Evolutionary conservation across 2,329 filamentous ascomycete species (phyloP).

Genomic region (Apiospora marii): DNA sequence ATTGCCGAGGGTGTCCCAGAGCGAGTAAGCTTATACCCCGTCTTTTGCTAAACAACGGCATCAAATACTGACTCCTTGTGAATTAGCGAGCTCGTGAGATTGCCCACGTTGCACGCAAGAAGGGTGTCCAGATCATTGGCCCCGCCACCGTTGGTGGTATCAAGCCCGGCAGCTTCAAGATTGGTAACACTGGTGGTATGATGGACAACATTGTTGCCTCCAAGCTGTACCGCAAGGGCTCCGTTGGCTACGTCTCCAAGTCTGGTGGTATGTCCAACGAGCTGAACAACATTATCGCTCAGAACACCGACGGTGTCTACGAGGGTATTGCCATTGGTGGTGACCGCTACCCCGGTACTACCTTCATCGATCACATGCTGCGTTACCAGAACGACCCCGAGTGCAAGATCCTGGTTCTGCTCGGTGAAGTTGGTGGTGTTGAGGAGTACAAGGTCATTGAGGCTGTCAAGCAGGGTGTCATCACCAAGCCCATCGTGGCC

Average conservation of each 20-base stretch:
- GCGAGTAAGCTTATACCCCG: slow-evolving; percentile 72
- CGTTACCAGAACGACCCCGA: slow-evolving; percentile 96
- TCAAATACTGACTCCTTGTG: slow-evolving; percentile 36
- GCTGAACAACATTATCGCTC: slow-evolving; percentile 98
- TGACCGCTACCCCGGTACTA: slow-evolving; percentile 98
- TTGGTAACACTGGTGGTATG: slow-evolving; percentile 99
- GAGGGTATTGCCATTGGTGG: slow-evolving; percentile 99
- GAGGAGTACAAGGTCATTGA: slow-evolving; percentile 99
- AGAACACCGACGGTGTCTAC: slow-evolving; percentile 97
- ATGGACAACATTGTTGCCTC: slow-evolving; percentile 99
- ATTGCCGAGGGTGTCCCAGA: slow-evolving; percentile 99
- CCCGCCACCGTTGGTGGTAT: slow-evolving; percentile 98
- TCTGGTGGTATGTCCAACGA: slow-evolving; percentile 99
- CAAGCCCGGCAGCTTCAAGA: slow-evolving; percentile 99
- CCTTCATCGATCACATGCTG: slow-evolving; percentile 98
- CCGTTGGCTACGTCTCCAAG: slow-evolving; percentile 99
- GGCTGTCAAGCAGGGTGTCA: slow-evolving; percentile 90
- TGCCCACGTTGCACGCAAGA: slow-evolving; percentile 94
- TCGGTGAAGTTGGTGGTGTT: slow-evolving; percentile 98
- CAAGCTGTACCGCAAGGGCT: slow-evolving; percentile 99
- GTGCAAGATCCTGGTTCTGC: slow-evolving; percentile 95
- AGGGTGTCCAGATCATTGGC: slow-evolving; percentile 98
- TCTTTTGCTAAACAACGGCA: neutral
- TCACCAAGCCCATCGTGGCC: slow-evolving; percentile 98
- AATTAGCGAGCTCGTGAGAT: slow-evolving; percentile 93